Percentiles rank a stretch among this genome's conserved stretches.
Evolutionary conservation across 164 flowering plant species (phyloP).

Genomic region (Stephania yunnanensis): DNA sequence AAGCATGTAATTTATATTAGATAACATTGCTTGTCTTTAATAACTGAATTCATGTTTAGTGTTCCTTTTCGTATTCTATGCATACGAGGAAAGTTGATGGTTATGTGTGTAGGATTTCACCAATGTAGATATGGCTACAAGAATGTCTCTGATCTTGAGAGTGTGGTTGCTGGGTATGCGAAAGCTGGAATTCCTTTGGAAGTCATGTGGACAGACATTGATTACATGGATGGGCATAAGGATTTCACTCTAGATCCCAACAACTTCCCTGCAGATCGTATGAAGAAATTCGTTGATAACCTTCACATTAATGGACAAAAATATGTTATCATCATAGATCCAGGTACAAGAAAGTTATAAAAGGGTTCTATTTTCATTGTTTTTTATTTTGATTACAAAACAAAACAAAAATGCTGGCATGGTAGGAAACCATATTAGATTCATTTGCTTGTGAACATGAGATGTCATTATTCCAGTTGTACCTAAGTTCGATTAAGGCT

Average conservation of each 20-base stretch:
- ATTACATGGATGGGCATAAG: constrained; percentile 77
- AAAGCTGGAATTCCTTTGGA: constrained; percentile 78
- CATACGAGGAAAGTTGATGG: background rate
- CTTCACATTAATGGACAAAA: constrained; percentile 67
- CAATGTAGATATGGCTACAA: constrained; percentile 84
- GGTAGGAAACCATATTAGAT: no score
- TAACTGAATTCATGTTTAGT: no score
- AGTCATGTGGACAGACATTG: constrained; percentile 91
- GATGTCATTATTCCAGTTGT: no score
- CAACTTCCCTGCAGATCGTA: constrained; percentile 48
- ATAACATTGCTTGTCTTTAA: background rate
- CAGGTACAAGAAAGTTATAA: constrained; percentile 35
- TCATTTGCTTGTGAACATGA: no score
- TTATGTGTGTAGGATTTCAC: constrained; percentile 58
- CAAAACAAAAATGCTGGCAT: no score
- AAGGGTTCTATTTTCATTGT: no score
- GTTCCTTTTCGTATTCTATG: background rate
- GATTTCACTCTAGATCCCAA: constrained; percentile 81
- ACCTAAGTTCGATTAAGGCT: no score
- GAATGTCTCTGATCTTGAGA: constrained; percentile 48
- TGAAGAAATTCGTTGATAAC: constrained; percentile 43
- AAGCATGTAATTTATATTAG: background rate
- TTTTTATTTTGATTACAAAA: no score
- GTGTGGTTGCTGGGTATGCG: constrained; percentile 72
- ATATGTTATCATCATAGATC: constrained; percentile 72